These are phyloP conservation scores for Crithidia sp. DNA, from an alignment of 208 protist genomes.

Conservation along the genomic window DNA sequence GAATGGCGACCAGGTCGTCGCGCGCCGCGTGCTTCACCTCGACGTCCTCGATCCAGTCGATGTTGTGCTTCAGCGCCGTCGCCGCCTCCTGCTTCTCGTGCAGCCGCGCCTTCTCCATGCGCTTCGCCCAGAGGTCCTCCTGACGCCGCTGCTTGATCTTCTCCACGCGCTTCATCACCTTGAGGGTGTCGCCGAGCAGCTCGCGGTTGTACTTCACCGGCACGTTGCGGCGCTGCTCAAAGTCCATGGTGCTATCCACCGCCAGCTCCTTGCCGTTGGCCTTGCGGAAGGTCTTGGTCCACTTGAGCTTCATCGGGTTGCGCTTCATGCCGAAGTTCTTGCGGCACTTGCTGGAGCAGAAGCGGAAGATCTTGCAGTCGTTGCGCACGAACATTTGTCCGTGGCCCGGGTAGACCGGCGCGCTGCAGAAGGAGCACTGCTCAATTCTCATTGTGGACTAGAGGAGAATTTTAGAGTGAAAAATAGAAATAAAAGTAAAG, in stretches of 20 bases:
- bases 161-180: slow-evolving; percentile 98
- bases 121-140: slow-evolving; percentile 92
- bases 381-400: slow-evolving; percentile 99
- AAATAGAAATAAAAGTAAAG: slow-evolving; percentile 7
- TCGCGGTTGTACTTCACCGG: slow-evolving; percentile 99
- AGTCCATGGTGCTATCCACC: slow-evolving; percentile 98
- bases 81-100: slow-evolving; percentile 82
- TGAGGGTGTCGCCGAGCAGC: slow-evolving; percentile 94
- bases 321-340: slow-evolving; percentile 99
- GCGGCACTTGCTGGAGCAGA: slow-evolving; percentile 99
- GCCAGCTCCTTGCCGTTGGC: slow-evolving; percentile 98
- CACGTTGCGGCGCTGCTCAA: slow-evolving; percentile 98
- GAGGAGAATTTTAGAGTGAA: neutral
- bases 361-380: slow-evolving; percentile 96
- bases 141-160: slow-evolving; percentile 96
- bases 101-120: slow-evolving; percentile 79
- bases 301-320: slow-evolving; percentile 99
- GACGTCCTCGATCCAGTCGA: slow-evolving; percentile 92
- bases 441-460: slow-evolving; percentile 94
- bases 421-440: slow-evolving; percentile 98
- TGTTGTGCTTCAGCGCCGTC: slow-evolving; percentile 92
- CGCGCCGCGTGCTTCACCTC: slow-evolving; percentile 85
- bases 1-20: slow-evolving; percentile 78
- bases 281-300: slow-evolving; percentile 99
- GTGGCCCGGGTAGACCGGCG: slow-evolving; percentile 99